Base-by-base conservation (phyloP, 2,329 filamentous ascomycete species). In the Aspergillus fijiensis region DNA sequence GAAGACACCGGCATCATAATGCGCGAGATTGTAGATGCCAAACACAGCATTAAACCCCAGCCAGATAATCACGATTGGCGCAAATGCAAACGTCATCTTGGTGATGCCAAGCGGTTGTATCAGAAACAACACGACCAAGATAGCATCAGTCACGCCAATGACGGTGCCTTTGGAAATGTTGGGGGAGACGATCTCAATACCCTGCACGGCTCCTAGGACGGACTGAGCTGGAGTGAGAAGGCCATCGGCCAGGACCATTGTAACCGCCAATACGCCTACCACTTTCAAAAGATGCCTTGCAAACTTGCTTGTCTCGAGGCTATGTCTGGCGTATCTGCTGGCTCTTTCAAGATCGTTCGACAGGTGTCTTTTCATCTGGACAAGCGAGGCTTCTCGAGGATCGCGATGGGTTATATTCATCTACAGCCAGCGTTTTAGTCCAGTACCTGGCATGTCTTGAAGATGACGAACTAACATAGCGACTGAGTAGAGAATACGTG, bases 31-130 rank as follows among this genome's bases (percentile, higher is more conserved):
- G 69, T 83, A 85, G 14, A 85, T 80, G 3, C 83, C 83, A 64
- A 85, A 85, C 0, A 69, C 70, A 9, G 80, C 74, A 57, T 85
- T 84, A 63, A 84, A 77, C 0, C 73, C 65, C 4, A 86, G 75
- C 82, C 84, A 86, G n/a, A 85, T 65, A 29, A 85, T 80, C 53
- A 86, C 77, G 45, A 86, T 79, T 0, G 84, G 84, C 0, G 84
- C 81, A 63, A 85, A 86, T 0, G 74, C 68, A 35, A 71, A 71
- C 0, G 80, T 78, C 25, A 84, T 73, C 62, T 79, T 82, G 2
- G 75, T 76, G 2, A 81, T 82, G 3, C 84, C 83, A n/a, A 85
- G 72, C 2, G 84, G 84, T 65, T 86, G 84, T 16, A 85, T 71
- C 5, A 79, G 52, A 64, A 85, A 86, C 0, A 86, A 72, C 0